These are phyloP conservation scores for Coemansia sp. DNA, from an alignment of 192 early-diverging fungal genomes.

Conservation along the genomic window DNA sequence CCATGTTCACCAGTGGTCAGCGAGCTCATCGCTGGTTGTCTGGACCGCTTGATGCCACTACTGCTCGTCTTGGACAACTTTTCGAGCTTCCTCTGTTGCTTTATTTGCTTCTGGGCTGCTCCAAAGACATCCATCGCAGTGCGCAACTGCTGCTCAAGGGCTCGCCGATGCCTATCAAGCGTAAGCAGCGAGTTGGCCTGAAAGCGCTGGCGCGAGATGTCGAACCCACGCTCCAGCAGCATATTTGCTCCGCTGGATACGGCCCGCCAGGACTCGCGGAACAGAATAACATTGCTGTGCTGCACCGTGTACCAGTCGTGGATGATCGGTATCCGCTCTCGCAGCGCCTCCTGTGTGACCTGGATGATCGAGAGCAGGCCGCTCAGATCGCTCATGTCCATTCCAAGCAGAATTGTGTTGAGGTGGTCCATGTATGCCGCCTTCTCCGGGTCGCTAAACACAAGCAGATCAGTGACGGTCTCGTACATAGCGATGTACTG, in stretches of 20 bases:
- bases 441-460: conserved; percentile 79
- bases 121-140: conserved; percentile 54
- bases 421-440: conserved; percentile 70
- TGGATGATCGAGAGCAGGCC: conserved; percentile 49
- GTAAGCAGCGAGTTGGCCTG: conserved; percentile 41
- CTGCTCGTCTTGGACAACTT: not conserved
- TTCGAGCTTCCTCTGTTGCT: conserved; percentile 21
- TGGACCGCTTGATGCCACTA: not conserved
- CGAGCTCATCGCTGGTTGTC: not conserved
- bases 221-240: not conserved
- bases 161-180: conserved; percentile 41
- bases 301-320: conserved; percentile 52
- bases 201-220: conserved; percentile 16
- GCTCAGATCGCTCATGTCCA: conserved; percentile 72
- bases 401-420: conserved; percentile 74
- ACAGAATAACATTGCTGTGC: conserved; percentile 29
- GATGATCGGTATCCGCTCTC: conserved; percentile 49
- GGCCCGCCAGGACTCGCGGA: conserved; percentile 20
- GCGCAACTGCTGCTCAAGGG: conserved; percentile 52
- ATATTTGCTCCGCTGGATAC: not conserved
- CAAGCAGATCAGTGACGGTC: conserved; percentile 73
- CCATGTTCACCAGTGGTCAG: not conserved
- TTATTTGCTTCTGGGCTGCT: conserved; percentile 48
- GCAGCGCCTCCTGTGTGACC: conserved; percentile 47
- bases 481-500: conserved; percentile 76